Evolutionary conservation across 2,329 filamentous ascomycete species (phyloP), one percentile per base, ranked within the genome.

Genomic region (Nemania bipapillata): DNA sequence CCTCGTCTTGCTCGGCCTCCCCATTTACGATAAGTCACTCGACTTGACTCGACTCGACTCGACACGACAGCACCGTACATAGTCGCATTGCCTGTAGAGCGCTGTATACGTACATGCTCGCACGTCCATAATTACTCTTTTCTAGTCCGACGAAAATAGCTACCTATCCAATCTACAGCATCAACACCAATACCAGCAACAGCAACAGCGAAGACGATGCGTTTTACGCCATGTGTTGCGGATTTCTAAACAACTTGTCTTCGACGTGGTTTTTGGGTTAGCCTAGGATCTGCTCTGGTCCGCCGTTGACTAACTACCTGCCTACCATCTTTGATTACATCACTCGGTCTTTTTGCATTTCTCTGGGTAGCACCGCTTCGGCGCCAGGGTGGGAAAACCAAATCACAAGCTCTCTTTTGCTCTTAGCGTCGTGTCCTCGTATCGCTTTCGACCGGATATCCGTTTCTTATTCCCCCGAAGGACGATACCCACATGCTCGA

Each of bases 181-280:
- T 22, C n/a, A n/a, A n/a, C n/a, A n/a, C n/a, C n/a, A n/a, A n/a
- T n/a, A n/a, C n/a, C n/a, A n/a, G n/a, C n/a, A n/a, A n/a, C 40
- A 20, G 49, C 37, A 22, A 59, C 35, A 20, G 54, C 45, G 28
- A 63, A 4, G 24, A 66, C 45, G 49, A 68, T 63, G 65, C 56
- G 61, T 53, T 65, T 63, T 70, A 70, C 70, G 72, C 70, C 68
- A 72, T 73, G 70, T 65, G 62, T 63, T 54, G 58, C 59, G 35
- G 20, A 5, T 57, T 37, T 49, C 54, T 71, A 66, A 68, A 49
- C 65, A 62, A 42, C 58, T 53, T 58, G 54, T 63, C 70, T 50
- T 59, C 66, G 66, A 71, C 70, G 62, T 72, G 62, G 61, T 65
- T 63, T 63, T 64, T 57, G 64, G 69, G 50, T 58, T 68, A 68